Conservation (phyloP, 371 early-diverging fungal species). For the Choanephora cucurbitarum region DNA sequence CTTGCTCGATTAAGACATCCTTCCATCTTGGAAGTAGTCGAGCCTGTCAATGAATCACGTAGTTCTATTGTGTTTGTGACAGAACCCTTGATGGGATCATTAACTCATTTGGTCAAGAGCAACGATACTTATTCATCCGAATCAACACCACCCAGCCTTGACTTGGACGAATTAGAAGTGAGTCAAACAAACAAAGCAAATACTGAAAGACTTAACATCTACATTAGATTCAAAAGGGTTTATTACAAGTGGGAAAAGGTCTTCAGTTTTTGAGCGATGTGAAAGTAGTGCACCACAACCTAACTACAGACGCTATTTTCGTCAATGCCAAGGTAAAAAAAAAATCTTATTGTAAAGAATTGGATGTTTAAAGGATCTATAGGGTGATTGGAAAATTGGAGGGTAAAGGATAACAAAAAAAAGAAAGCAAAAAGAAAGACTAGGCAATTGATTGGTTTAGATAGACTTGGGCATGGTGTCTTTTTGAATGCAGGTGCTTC, state of each 20-base stretch:
- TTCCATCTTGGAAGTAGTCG: slow-evolving; percentile 78
- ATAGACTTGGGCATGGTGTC: slow-evolving; percentile 68
- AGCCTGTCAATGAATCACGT: slow-evolving; percentile 78
- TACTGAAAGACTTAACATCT: not conserved
- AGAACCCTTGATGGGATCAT: slow-evolving; percentile 70
- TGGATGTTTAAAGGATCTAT: slow-evolving; percentile 1
- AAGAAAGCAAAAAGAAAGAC: no score
- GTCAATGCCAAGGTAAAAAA: slow-evolving; percentile 70
- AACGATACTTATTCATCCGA: slow-evolving; percentile 46
- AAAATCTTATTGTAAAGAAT: not conserved
- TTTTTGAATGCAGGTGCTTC: slow-evolving; percentile 52
- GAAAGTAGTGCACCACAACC: slow-evolving; percentile 76
- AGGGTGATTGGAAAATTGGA: slow-evolving; percentile 92
- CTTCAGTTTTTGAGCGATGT: slow-evolving; percentile 76
- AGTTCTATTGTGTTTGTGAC: slow-evolving; percentile 78
- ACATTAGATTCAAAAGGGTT: slow-evolving; percentile 77
- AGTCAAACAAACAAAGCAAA: not conserved
- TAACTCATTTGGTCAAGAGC: slow-evolving; percentile 68
- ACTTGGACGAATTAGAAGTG: slow-evolving; percentile 79
- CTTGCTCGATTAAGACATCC: slow-evolving; percentile 85
- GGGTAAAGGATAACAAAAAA: slow-evolving; percentile 59
- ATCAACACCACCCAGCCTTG: slow-evolving; percentile 45
- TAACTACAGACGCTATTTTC: slow-evolving; percentile 77
- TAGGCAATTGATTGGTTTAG: not conserved
- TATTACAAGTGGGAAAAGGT: slow-evolving; percentile 80